phyloP scores from a whole-genome alignment of 352 stramenopile genomes.

The Globisporangium perplexum region DNA sequence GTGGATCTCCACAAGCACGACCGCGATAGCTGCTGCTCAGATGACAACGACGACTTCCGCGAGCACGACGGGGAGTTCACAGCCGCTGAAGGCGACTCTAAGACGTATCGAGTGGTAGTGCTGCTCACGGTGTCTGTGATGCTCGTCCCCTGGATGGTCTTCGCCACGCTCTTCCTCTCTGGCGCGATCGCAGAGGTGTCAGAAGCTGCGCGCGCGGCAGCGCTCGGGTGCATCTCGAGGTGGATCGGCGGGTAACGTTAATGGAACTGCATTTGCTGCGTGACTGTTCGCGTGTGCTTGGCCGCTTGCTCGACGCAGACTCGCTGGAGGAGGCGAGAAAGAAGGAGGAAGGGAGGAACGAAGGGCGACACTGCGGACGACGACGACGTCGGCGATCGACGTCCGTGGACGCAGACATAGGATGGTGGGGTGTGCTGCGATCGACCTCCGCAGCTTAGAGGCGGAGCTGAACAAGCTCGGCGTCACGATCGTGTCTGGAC shows the following conservation, averaged over 20 bases:
- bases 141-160: conserved; percentile 25
- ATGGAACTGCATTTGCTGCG: too few relatives aligned
- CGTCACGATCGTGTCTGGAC: conserved; percentile 64
- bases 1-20: conserved; percentile 7
- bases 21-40: neutral
- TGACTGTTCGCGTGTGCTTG: too few relatives aligned
- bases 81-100: conserved; percentile 6
- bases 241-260: neutral
- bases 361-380: neutral
- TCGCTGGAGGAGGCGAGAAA: too few relatives aligned
- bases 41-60: conserved; percentile 12
- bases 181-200: neutral
- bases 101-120: conserved; percentile 13
- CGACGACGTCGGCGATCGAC: neutral
- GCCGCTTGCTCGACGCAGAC: too few relatives aligned
- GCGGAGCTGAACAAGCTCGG: conserved; percentile 80
- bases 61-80: conserved; percentile 17
- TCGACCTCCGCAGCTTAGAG: conserved; percentile 55
- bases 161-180: conserved; percentile 12
- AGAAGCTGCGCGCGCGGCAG: conserved; percentile 2
- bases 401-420: too few relatives aligned
- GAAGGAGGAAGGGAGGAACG: too few relatives aligned
- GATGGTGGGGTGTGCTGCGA: conserved; percentile 5
- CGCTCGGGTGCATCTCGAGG: neutral
- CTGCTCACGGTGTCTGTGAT: conserved; percentile 19